Conservation (phyloP, 371 early-diverging fungal genomes). For the Mucor mucedo region DNA sequence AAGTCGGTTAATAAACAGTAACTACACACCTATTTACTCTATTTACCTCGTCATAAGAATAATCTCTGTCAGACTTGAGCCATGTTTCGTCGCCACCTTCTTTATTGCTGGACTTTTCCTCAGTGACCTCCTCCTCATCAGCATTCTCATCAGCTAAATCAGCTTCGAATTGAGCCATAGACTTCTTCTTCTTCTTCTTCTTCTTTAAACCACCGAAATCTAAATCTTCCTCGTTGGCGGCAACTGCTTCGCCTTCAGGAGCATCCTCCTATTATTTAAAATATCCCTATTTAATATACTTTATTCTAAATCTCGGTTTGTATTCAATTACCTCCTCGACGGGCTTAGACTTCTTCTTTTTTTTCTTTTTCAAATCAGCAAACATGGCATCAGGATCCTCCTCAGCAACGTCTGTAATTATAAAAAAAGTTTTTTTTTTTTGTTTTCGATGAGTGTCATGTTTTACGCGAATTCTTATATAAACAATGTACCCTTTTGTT, state of each 20-base stretch:
- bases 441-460: neutral
- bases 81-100: constrained; percentile 75
- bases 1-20: neutral
- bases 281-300: constrained; percentile 5
- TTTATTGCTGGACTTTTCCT: constrained; percentile 30
- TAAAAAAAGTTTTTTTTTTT: too few species aligned
- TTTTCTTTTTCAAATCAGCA: constrained; percentile 88
- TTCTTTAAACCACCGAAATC: constrained; percentile 86
- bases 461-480: neutral
- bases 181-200: constrained; percentile 95
- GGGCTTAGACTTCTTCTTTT: constrained; percentile 85
- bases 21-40: neutral
- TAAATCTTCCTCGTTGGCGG: constrained; percentile 63
- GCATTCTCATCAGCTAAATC: constrained; percentile 85
- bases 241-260: constrained; percentile 54
- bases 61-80: constrained; percentile 92
- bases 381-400: constrained; percentile 82
- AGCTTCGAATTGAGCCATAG: constrained; percentile 84
- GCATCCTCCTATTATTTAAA: constrained; percentile 35
- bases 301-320: neutral
- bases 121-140: constrained; percentile 56
- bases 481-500: constrained; percentile 25
- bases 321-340: constrained; percentile 40
- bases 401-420: constrained; percentile 35
- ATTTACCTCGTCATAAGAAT: constrained; percentile 87